These are phyloP conservation scores for Xylaria venustula DNA, from an alignment of 495 filamentous ascomycete species.

Conservation along the genomic window DNA sequence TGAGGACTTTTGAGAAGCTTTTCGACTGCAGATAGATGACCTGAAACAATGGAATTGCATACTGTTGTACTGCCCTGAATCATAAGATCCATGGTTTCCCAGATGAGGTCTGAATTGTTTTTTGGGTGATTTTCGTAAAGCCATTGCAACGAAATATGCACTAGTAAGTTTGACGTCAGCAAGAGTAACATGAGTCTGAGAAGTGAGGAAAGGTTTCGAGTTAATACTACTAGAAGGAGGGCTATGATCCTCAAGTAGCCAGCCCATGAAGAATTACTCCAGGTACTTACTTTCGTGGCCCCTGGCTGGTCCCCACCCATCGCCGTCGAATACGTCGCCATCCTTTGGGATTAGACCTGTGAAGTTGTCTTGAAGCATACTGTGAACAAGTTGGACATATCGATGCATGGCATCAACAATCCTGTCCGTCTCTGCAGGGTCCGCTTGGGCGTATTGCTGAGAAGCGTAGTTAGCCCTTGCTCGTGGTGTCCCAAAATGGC, in stretches of 20 bases:
- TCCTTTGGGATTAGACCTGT: constrained; percentile 46
- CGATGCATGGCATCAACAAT: constrained; percentile 39
- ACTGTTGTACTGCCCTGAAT: constrained; percentile 26
- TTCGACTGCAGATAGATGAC: too few relatives aligned
- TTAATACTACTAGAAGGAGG: background rate
- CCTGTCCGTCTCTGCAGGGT: constrained; percentile 33
- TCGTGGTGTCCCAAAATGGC: constrained; percentile 7
- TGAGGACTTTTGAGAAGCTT: too few relatives aligned
- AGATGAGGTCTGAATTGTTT: constrained; percentile 30
- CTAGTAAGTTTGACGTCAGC: background rate
- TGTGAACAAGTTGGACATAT: constrained; percentile 40
- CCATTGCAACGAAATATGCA: constrained; percentile 50
- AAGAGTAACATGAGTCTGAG: background rate
- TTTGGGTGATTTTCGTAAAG: constrained; percentile 47
- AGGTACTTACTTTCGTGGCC: constrained; percentile 40
- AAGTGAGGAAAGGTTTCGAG: too few relatives aligned
- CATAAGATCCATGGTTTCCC: constrained; percentile 36
- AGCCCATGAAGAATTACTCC: constrained; percentile 18
- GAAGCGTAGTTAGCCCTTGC: constrained; percentile 21
- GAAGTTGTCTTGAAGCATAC: constrained; percentile 54
- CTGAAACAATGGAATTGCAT: background rate
- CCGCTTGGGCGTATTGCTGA: constrained; percentile 54
- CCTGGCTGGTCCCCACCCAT: constrained; percentile 47
- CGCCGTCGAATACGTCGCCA: constrained; percentile 37
- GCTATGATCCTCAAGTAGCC: constrained; percentile 2